Evolutionary conservation across 306 rosid genomes (phyloP), one percentile per base, ranked within the genome.

Genomic region (Gastrolobium villosum): DNA sequence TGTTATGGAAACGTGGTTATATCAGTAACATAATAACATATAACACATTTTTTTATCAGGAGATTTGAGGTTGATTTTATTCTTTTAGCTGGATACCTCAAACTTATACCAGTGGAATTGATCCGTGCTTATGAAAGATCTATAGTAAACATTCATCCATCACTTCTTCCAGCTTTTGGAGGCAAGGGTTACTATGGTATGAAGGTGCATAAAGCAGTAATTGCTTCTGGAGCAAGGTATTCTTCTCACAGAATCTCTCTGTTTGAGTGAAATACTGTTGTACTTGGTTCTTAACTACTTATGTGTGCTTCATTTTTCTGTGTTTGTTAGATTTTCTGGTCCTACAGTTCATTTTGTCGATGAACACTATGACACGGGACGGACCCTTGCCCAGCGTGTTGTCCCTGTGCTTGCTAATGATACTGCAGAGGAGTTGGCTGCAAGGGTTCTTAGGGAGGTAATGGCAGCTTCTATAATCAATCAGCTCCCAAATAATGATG

Each of bases 161-260:
- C 99, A 36, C 95, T 95, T 82, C 99, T 92, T 84, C 98, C 98
- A 31, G 95, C 99, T 62, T 95, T 95, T 86, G 99, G 99, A 85
- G 99, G 99, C 62, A 86, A 92, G 84, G 98, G 98, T 73, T 87
- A 84, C 77, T 92, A 90, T 74, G 99, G 99, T 31, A 88, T 87
- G 97, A 95, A 89, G 84, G 97, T 95, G 70, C 99, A 95, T 46
- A 87, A 88, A 77, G 97, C 98, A 31, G 98, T 95, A 77, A 83
- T 95, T 76, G 94, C 94, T 76, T 92, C 94, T 64, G 99, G 99
- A 41, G 95, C 94, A 70, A 91, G 97, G 98, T 91, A 62, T 39
- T 34, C 65, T 46, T 46, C 34, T 73, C 11, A 7, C 52, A 20
- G 46, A 41, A 67, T 62, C 26, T 67, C 34, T 35, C 70, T 30